Percentiles rank a stretch among this genome's conserved stretches.
These are phyloP conservation scores for Phytophthora citrophthora DNA, from an alignment of 352 stramenopile genomes.

Conservation along the genomic window DNA sequence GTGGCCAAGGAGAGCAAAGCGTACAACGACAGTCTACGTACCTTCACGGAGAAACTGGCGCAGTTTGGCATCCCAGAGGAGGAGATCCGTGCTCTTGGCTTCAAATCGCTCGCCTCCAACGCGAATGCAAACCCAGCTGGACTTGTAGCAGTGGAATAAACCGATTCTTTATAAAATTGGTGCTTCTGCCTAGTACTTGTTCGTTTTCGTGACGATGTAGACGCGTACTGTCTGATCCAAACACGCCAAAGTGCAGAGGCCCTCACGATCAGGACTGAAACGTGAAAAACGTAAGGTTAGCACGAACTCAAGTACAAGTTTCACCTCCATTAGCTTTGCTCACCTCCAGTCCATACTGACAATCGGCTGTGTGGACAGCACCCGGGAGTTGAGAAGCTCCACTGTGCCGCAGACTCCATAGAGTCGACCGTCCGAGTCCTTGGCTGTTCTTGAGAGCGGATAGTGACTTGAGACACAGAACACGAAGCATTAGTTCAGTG, in stretches of 20 bases:
- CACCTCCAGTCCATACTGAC: slow-evolving; percentile 96
- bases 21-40: slow-evolving; percentile 81
- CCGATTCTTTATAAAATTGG: slow-evolving; percentile 11
- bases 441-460: slow-evolving; percentile 75
- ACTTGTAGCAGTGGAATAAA: slow-evolving; percentile 71
- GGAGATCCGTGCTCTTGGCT: slow-evolving; percentile 68
- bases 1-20: slow-evolving; percentile 79
- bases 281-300: slow-evolving; percentile 6
- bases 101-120: slow-evolving; percentile 62
- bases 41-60: slow-evolving; percentile 70
- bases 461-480: slow-evolving; percentile 65
- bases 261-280: slow-evolving; percentile 89
- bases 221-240: slow-evolving; percentile 96
- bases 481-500: slow-evolving; percentile 22
- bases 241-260: slow-evolving; percentile 90
- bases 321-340: background rate
- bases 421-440: slow-evolving; percentile 86
- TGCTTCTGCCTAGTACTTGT: slow-evolving; percentile 86
- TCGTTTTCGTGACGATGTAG: slow-evolving; percentile 96
- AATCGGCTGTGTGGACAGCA: slow-evolving; percentile 97
- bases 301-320: background rate
- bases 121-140: slow-evolving; percentile 72
- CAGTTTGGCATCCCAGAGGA: slow-evolving; percentile 79
- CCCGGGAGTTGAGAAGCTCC: slow-evolving; percentile 95
- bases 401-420: slow-evolving; percentile 92